Percentiles rank a stretch among this genome's conserved stretches.
Conservation (phyloP, 768 basidiomycete species). For the Suillus bovinus region DNA sequence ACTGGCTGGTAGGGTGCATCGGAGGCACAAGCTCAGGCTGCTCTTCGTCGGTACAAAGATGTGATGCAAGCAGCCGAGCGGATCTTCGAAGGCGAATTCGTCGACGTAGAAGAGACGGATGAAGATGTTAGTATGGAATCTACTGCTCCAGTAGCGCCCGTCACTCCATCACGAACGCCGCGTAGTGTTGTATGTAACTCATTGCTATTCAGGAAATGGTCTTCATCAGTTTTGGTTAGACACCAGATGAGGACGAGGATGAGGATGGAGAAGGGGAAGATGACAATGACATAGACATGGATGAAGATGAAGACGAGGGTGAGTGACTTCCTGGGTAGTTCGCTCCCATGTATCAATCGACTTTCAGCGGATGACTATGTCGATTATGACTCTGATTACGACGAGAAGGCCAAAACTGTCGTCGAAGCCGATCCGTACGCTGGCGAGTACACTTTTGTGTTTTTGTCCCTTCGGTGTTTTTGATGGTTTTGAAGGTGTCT, state of each 20-base stretch:
- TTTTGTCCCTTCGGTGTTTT: slow-evolving; percentile 9
- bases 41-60: slow-evolving; percentile 79
- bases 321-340: slow-evolving; percentile 11
- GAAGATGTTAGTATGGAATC: slow-evolving; percentile 52
- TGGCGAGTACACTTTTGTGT: slow-evolving; percentile 43
- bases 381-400: slow-evolving; percentile 80
- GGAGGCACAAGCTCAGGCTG: slow-evolving; percentile 76
- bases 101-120: slow-evolving; percentile 56
- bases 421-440: slow-evolving; percentile 86
- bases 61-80: slow-evolving; percentile 91
- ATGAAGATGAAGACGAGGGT: slow-evolving; percentile 57
- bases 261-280: slow-evolving; percentile 46
- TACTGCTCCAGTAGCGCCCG: slow-evolving; percentile 19
- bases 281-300: slow-evolving; percentile 47
- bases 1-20: slow-evolving; percentile 69
- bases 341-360: not conserved
- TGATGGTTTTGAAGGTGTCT: slow-evolving; percentile 59
- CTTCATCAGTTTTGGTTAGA: slow-evolving; percentile 38
- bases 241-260: slow-evolving; percentile 54
- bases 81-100: slow-evolving; percentile 83
- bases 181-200: slow-evolving; percentile 22
- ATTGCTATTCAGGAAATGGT: not conserved
- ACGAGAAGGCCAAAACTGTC: slow-evolving; percentile 48
- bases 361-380: slow-evolving; percentile 55
- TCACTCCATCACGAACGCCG: slow-evolving; percentile 32